Conservation (phyloP, 306 rosid species). For the Parietaria judaica region DNA sequence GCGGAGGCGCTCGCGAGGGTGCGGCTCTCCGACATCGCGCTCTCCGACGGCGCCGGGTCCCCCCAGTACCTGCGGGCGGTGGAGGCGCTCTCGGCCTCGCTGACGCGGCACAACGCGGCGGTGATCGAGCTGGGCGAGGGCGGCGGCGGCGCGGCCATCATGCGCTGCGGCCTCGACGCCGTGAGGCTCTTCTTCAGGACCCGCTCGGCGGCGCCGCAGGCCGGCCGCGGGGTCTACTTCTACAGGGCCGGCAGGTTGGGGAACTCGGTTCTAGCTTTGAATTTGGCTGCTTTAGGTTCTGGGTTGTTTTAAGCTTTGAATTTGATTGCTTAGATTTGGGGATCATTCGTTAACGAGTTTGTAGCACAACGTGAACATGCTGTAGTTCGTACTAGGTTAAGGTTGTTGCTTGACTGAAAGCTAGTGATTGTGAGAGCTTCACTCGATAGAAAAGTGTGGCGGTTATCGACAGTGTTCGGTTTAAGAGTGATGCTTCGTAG, state of each 20-base stretch:
- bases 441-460: too few species aligned
- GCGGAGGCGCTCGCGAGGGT: conserved; percentile 50
- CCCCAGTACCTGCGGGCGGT: conserved; percentile 58
- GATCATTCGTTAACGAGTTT: neutral
- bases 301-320: neutral
- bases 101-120: conserved; percentile 83
- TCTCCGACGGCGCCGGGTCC: conserved; percentile 67
- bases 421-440: too few species aligned
- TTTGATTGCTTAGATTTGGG: neutral
- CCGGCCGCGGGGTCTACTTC: conserved; percentile 73
- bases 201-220: conserved; percentile 55
- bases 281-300: neutral
- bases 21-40: conserved; percentile 68
- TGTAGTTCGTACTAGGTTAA: too few species aligned
- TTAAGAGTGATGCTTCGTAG: too few species aligned
- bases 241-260: conserved; percentile 92
- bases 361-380: too few species aligned
- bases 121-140: conserved; percentile 64
- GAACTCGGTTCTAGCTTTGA: neutral
- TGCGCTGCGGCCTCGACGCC: conserved; percentile 86
- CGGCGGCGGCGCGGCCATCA: conserved; percentile 50
- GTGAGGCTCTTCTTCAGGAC: conserved; percentile 68
- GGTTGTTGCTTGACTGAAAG: too few species aligned
- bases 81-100: conserved; percentile 58
- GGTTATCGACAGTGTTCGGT: too few species aligned